Conservation (phyloP, 768 basidiomycete species). For the Lyophyllum atratum region DNA sequence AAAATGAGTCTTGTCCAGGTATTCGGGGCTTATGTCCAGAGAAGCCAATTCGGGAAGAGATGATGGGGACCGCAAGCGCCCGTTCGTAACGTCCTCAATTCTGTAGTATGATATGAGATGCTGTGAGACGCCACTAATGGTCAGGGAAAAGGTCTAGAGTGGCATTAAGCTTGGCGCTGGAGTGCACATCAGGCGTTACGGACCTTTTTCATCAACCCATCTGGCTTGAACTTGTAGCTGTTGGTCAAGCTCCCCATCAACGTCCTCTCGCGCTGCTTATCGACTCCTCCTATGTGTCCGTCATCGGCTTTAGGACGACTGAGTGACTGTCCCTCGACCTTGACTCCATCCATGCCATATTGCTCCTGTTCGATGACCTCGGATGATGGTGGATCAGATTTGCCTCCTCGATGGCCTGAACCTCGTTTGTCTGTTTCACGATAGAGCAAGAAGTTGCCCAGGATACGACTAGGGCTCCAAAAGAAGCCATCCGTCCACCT, state of each 20-base stretch:
- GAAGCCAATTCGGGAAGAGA: constrained; percentile 85
- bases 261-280: constrained; percentile 76
- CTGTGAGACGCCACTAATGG: constrained; percentile 81
- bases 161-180: constrained; percentile 9
- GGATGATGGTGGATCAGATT: constrained; percentile 37
- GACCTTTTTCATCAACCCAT: constrained; percentile 98
- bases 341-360: constrained; percentile 25
- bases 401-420: constrained; percentile 57
- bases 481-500: constrained; percentile 98
- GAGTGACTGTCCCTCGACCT: constrained; percentile 47
- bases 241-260: constrained; percentile 92
- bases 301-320: constrained; percentile 63
- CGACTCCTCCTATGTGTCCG: constrained; percentile 47
- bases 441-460: constrained; percentile 95
- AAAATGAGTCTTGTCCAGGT: constrained; percentile 90
- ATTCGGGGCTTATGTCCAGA: constrained; percentile 84
- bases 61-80: constrained; percentile 85
- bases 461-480: constrained; percentile 91
- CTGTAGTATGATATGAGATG: constrained; percentile 96
- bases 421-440: constrained; percentile 89
- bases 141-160: constrained; percentile 85
- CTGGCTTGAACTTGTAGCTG: constrained; percentile 88
- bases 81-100: constrained; percentile 86
- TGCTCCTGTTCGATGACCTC: constrained; percentile 33
- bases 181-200: constrained; percentile 20